Evolutionary conservation across 441 rosid genomes (phyloP).

Genomic region (Arabidopsis hybrid): DNA sequence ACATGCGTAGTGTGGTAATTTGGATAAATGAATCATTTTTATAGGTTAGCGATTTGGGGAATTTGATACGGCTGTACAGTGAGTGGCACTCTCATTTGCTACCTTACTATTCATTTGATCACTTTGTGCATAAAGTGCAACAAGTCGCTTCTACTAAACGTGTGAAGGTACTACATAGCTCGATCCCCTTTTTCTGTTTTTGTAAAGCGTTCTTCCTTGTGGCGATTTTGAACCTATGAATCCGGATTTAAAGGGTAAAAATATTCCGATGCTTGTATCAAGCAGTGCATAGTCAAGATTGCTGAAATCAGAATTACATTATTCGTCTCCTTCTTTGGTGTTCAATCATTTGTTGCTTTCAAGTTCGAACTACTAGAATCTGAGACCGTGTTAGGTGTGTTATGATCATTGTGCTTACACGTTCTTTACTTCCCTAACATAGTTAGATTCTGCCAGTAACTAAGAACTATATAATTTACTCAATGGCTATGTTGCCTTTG

Average conservation of each 20-base stretch:
- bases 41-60: conserved; percentile 81
- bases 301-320: neutral
- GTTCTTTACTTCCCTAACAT: neutral
- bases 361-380: conserved; percentile 5
- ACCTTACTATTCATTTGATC: conserved; percentile 86
- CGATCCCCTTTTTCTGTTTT: neutral
- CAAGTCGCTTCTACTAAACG: conserved; percentile 80
- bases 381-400: neutral
- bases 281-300: neutral
- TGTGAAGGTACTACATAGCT: conserved; percentile 75
- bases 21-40: conserved; percentile 2
- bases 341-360: conserved; percentile 2
- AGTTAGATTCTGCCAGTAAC: neutral
- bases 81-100: conserved; percentile 90
- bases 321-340: neutral
- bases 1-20: conserved; percentile 1
- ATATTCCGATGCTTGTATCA: conserved; percentile 1
- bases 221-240: neutral
- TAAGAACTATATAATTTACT: neutral
- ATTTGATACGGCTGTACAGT: conserved; percentile 74
- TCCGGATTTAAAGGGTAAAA: neutral
- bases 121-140: conserved; percentile 81
- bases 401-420: conserved; percentile 25
- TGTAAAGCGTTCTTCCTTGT: neutral
- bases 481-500: conserved; percentile 2